Conservation (phyloP, 2,329 filamentous ascomycete genomes). For the Fusarium beomiforme region DNA sequence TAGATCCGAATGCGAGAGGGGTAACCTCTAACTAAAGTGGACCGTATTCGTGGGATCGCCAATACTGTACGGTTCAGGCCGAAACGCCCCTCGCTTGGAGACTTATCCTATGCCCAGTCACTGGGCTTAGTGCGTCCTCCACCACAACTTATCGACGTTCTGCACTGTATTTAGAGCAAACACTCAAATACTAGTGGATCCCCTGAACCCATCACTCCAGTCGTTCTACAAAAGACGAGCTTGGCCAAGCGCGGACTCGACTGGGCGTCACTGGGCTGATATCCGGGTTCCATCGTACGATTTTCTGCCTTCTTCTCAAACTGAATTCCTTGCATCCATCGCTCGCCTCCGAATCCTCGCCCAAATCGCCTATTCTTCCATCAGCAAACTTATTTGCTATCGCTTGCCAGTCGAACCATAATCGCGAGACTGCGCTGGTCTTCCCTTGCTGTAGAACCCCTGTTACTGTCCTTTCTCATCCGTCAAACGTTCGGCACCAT, state of each 20-base stretch:
- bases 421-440: conserved; percentile 33
- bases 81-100: background rate
- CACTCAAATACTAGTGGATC: conserved; percentile 24
- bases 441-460: conserved; percentile 35
- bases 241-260: conserved; percentile 38
- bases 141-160: background rate
- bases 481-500: conserved; percentile 41
- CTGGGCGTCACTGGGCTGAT: conserved; percentile 45
- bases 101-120: background rate
- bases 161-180: conserved; percentile 29
- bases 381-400: conserved; percentile 34
- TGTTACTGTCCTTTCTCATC: conserved; percentile 23
- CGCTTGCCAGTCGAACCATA: conserved; percentile 42
- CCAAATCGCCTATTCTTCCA: conserved; percentile 34
- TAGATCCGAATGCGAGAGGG: conserved; percentile 6
- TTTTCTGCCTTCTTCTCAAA: conserved; percentile 42
- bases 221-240: conserved; percentile 19
- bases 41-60: background rate
- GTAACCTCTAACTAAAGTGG: background rate
- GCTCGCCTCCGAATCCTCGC: conserved; percentile 32
- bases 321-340: conserved; percentile 43
- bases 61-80: conserved; percentile 8
- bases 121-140: background rate
- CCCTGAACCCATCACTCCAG: conserved; percentile 17
- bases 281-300: conserved; percentile 47